Evolutionary conservation across 257 asterid species (phyloP), one percentile per base, ranked within the genome.

Genomic region (Nicotiana noctiflora): DNA sequence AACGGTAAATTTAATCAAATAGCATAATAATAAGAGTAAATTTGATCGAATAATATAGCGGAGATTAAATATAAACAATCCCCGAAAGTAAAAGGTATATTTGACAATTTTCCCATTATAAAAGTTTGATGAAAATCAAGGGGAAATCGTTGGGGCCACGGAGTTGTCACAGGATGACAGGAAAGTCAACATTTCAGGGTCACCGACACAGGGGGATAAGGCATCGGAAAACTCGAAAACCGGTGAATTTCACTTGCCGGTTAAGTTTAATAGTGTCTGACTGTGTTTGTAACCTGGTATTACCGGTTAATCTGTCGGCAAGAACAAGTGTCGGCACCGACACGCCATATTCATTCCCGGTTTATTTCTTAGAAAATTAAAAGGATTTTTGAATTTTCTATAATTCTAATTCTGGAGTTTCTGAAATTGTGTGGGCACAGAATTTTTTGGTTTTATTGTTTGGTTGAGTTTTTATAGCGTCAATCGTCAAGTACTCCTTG

Each of bases 301-400:
- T 75, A 14, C 90, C 89, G 89, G 91, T 89, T 0, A 37, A 52
- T 19, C 75, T 89, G 93, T 90, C 94, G 90, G 93, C 83, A 76
- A 27, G 61, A 63, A 56, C 52, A 7, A 8, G 79, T 87, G 92
- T 91, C 93, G 92, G 91, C 90, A 90, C 94, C 93, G 91, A 90
- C 92, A 79, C 85, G 85, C 81, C 81, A 80, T 31, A 61, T 44
- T 52, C 44, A n/a, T 77, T 79, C 80, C 91, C 86, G 88, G 89
- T 79, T 8, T 56, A 56, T 53, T 53, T 15, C 19, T 56, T 56
- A 56, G 61, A 17, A 56, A 40, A 5, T 18, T 56, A 18, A 56
- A 18, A 18, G 25, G 21, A 17, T 18, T 55, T 55, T 18, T 55
- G 11, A n/a, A 18, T 55, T 55, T n/a, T 55, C 7, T 55, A 17